A percentile compares a stretch with the other conserved stretches of the same genome.
Evolutionary conservation across 129 eudicot species (phyloP).

Genomic region (Scalesia atractyloides): DNA sequence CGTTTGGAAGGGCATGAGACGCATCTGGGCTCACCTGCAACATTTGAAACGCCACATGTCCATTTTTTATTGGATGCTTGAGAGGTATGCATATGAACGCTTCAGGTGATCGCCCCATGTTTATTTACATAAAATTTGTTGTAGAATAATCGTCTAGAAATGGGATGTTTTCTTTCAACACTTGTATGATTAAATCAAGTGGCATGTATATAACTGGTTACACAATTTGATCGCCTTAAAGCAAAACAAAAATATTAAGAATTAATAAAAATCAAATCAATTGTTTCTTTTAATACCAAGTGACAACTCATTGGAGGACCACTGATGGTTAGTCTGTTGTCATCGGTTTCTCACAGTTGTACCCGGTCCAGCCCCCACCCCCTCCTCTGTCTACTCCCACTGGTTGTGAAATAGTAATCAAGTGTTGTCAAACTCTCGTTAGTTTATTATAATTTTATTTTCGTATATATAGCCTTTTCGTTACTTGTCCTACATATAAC

Average conservation of each 20-base stretch:
- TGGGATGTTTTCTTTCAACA: background rate
- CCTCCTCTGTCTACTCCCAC: background rate
- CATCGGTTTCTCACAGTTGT: constrained; percentile 19
- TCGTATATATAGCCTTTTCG: background rate
- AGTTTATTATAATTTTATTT: background rate
- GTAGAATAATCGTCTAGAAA: too few species aligned
- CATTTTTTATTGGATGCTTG: too few species aligned
- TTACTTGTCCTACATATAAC: too few species aligned
- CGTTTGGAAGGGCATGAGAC: too few species aligned
- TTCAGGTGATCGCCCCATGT: too few species aligned
- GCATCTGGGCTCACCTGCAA: too few species aligned
- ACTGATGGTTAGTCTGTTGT: constrained; percentile 20
- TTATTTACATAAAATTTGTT: too few species aligned
- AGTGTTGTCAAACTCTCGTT: constrained; percentile 11
- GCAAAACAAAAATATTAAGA: background rate
- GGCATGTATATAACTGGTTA: background rate
- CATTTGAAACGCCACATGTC: too few species aligned
- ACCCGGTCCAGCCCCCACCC: constrained; percentile 23
- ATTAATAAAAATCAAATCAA: constrained; percentile 8
- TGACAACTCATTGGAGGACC: constrained; percentile 29
- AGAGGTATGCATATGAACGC: too few species aligned
- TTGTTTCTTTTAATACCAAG: constrained; percentile 14
- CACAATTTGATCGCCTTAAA: background rate
- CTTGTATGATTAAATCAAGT: background rate
- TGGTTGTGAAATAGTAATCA: constrained; percentile 4